Base-by-base conservation (phyloP, 768 basidiomycete species). In the Hortiboletus campestris region DNA sequence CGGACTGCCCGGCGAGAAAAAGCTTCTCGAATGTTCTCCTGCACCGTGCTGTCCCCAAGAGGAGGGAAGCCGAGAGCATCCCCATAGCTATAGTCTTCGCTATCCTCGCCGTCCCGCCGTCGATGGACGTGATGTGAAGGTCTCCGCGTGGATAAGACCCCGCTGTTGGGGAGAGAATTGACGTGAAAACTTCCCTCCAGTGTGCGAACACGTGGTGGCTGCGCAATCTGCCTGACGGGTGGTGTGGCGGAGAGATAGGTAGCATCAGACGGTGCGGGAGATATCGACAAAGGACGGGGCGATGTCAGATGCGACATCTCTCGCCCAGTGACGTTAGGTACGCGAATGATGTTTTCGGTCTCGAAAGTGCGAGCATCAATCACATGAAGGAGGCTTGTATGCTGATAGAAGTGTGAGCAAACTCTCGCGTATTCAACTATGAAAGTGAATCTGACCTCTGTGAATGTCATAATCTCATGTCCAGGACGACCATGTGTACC, bases 301-400 rank as follows among this genome's bases (percentile, higher is more conserved):
- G 61, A 46, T 48, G 60, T 31, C 45, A 39, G n/a, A 46, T 47
- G 55, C 42, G 63, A 29, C 49, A 49, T 39, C 28, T 62, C 63
- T 49, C 58, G 56, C 59, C 57, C 57, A 19, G 22, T 66, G 49
- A 75, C 68, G 25, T 71, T 71, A 4, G 85, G 86, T 43, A 88
- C 78, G 50, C 77, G 81, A 19, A 91, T 68, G 17, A 86, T 78
- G 56, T 90, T 84, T 58, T 89, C 85, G 7, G 80, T 81, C 65
- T 92, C 86, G 62, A 95, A 95, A 0, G 91, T 94, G 43, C 84
- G 80, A 4, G 93, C 91, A 65, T 97, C 94, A 46, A 96, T 76
- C 53, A 95, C 77, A 64, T 97, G 94, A 9, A 96, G 68, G 36
- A 88, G 71, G 31, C 82, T 86, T 2, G 90, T 89, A 67, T 96